Evolutionary conservation across 2,329 filamentous ascomycete genomes (phyloP).

Genomic region (Colletotrichum chrysophilum): DNA sequence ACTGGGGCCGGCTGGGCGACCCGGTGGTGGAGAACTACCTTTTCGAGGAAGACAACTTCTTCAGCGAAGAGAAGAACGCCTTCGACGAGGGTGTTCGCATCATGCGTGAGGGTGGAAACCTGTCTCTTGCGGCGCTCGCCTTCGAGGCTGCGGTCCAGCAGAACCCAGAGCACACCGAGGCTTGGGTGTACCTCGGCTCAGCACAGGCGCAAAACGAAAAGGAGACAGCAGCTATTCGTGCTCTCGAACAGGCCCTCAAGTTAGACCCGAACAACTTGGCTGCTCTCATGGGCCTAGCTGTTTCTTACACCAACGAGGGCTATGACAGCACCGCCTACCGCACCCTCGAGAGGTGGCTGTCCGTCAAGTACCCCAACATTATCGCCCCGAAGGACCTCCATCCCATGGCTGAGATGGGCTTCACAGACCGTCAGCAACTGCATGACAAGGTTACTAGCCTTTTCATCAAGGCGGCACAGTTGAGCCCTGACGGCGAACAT

Average conservation of each 20-base stretch:
- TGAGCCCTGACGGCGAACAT: conserved; percentile 88
- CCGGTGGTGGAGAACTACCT: conserved; percentile 87
- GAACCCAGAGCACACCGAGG: conserved; percentile 84
- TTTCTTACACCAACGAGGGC: conserved; percentile 98
- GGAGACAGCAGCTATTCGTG: conserved; percentile 92
- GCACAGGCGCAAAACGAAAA: conserved; percentile 99
- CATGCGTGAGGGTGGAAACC: conserved; percentile 90
- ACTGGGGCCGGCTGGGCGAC: conserved; percentile 68
- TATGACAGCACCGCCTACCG: conserved; percentile 97
- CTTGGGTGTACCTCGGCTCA: conserved; percentile 90
- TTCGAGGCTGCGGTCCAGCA: conserved; percentile 97
- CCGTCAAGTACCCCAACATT: conserved; percentile 90
- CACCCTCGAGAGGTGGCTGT: conserved; percentile 94
- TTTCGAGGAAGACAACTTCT: conserved; percentile 94
- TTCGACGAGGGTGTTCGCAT: conserved; percentile 95
- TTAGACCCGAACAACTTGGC: conserved; percentile 85
- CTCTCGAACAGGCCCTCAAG: conserved; percentile 88
- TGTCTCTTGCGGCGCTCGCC: conserved; percentile 89
- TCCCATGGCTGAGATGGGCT: conserved; percentile 82
- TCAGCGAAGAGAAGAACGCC: conserved; percentile 79
- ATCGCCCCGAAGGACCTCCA: conserved; percentile 75
- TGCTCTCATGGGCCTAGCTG: conserved; percentile 92
- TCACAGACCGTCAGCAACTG: conserved; percentile 88
- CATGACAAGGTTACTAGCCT: conserved; percentile 90
- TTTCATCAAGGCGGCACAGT: conserved; percentile 91